Base-by-base conservation (phyloP, 805 yeast species). In the Ascoidea tarda region DNA sequence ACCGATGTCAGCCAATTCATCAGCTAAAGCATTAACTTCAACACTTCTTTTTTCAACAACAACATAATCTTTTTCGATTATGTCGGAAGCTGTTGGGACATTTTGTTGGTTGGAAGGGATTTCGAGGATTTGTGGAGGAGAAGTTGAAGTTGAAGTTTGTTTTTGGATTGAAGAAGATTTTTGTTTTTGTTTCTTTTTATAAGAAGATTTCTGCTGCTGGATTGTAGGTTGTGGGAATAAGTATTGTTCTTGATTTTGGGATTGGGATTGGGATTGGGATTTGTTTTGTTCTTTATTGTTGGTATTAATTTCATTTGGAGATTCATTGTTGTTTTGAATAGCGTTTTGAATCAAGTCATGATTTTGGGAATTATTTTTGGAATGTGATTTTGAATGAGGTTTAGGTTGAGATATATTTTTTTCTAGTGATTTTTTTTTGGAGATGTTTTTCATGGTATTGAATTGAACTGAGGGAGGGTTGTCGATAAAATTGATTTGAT, bases 21-120 rank as follows among this genome's bases (percentile, higher is more conserved):
- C 98, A 2, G 99, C 99, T 53, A 93, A 73, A 2, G 96, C 91
- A 69, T 91, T 91, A 6, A 91, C 95, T 63, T 93, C 98, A 4
- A 91, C 97, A 0, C 93, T 87, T 50, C 95, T 77, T 65, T 91
- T 93, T 65, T 91, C 98, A 33, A 91, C 90, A 46, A 91, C 95
- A 42, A 91, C 98, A 60, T 91, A 91, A 61, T 89, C 97, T 58
- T 79, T 82, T 59, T 88, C 96, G 53, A 81, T 69, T 32, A 75
- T 62, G 51, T 81, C 85, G 28, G 70, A 73, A 67, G 55, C 66
- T 58, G 53, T 55, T 42, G 31, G 16, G 1, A 45, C 21, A 28
- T 49, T 47, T 6, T 16, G 50, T 16, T 14, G 5, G 16, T 42
- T 46, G 54, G 31, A 49, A 48, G 2, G 45, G 47, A 31, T 46